Base-by-base conservation (phyloP, 257 asterid species). In the Salvia hispanica region DNA sequence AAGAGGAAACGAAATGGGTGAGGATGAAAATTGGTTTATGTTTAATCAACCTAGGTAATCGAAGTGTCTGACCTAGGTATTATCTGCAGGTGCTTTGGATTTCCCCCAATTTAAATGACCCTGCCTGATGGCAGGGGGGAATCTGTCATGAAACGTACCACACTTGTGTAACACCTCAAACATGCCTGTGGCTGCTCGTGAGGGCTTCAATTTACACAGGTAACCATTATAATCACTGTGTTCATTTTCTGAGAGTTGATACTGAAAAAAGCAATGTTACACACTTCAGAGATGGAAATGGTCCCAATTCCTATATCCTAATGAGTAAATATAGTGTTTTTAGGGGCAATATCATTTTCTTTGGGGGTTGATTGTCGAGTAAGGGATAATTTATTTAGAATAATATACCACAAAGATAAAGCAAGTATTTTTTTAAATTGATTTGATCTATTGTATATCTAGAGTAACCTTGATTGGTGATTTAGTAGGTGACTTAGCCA, bases 181-280 rank as follows among this genome's bases (percentile, higher is more conserved):
- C 71, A 94, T 94, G 99, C 99, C 97, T 0, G 99, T 94, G 91
- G 99, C 99, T 81, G 99, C 99, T 74, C 97, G 97, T 72, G 99
- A 94, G 83, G n/a, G 99, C 99, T 73, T 94, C 99, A 56, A 94
- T 94, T 69, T 94, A 94, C 80, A 93, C 98, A 37, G 98, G 98
- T 92, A 62, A 70, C 37, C 58, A 18, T 14, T 55, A 34, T 60
- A 54, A 72, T 31, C 48, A 48, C 65, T 50, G 8, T 45, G 55
- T 72, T 62, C 28, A 14, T 63, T 18, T 66, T 40, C 48, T 71
- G 15, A 62, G 70, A 59, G 51, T 12, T 59, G 60, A 47, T 47
- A 16, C 46, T 58, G 13, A 11, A 12, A 58, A 13, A 34, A 13
- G 7, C 7, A 7, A 18, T 3, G 13, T 11, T 37, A 36, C 48